Percentiles rank a stretch among this genome's conserved stretches.
phyloP scores from a whole-genome alignment of 2,329 filamentous ascomycete species.

The Byssoonygena ceratinophila region DNA sequence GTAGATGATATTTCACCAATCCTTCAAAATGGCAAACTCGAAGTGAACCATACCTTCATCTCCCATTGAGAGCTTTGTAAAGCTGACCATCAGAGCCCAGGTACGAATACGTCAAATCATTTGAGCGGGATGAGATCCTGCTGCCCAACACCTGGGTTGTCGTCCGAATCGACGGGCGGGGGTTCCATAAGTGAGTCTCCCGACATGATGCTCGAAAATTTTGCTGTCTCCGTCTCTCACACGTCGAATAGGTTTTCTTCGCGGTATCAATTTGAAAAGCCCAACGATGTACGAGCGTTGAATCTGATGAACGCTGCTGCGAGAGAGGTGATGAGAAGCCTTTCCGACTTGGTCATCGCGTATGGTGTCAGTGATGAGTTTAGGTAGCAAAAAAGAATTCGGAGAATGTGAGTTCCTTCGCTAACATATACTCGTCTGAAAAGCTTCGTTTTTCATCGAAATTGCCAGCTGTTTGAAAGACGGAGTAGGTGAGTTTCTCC shows the following conservation, averaged over 20 bases:
- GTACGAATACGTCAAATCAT: constrained; percentile 86
- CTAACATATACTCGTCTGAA: neutral
- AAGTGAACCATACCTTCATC: constrained; percentile 22
- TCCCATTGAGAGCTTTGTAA: neutral
- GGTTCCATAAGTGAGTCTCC: constrained; percentile 69
- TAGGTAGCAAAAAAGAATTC: constrained; percentile 31
- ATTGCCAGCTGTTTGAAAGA: constrained; percentile 72
- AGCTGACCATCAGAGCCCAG: constrained; percentile 35
- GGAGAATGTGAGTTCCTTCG: neutral
- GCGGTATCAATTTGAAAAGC: constrained; percentile 78
- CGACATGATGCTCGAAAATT: neutral
- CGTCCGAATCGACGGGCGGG: constrained; percentile 82
- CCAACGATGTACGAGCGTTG: constrained; percentile 77
- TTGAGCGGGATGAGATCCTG: constrained; percentile 71
- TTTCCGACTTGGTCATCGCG: constrained; percentile 75
- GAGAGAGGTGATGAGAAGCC: constrained; percentile 67
- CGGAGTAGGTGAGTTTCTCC: constrained; percentile 53
- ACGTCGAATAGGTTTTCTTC: constrained; percentile 55
- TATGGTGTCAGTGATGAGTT: constrained; percentile 96
- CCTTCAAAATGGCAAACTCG: constrained; percentile 30
- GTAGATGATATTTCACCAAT: neutral
- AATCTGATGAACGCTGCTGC: constrained; percentile 93
- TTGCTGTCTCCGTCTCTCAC: neutral
- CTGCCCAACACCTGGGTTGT: constrained; percentile 93
- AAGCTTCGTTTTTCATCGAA: constrained; percentile 82